Conservation (phyloP, 2,329 filamentous ascomycete genomes). For the Hypomyces rosellus region DNA sequence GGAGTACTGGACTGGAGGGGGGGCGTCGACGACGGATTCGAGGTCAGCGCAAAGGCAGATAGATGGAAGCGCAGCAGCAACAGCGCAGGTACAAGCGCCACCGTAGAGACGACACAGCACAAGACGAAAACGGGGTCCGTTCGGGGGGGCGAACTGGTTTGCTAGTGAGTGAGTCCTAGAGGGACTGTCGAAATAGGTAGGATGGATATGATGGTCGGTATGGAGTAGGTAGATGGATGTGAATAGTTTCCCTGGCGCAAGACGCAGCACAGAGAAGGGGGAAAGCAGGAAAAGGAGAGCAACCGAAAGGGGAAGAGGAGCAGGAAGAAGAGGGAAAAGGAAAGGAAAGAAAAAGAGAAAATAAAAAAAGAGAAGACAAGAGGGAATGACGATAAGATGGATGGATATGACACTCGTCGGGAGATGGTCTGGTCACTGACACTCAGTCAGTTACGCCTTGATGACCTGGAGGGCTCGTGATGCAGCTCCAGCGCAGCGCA, state of each 20-base stretch:
- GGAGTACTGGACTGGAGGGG: neutral
- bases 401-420: slow-evolving; percentile 5
- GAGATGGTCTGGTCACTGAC: neutral
- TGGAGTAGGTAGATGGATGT: neutral
- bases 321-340: slow-evolving; percentile 1
- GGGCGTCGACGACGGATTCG: neutral
- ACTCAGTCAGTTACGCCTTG: slow-evolving; percentile 8
- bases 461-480: slow-evolving; percentile 12
- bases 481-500: slow-evolving; percentile 5
- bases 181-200: too few relatives aligned
- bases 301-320: neutral
- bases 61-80: neutral
- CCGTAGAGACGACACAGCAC: neutral
- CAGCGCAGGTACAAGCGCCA: slow-evolving; percentile 6
- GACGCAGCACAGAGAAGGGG: neutral
- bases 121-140: slow-evolving; percentile 3
- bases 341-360: slow-evolving; percentile 6
- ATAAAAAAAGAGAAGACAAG: slow-evolving; percentile 9
- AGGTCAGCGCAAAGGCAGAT: slow-evolving; percentile 2
- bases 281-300: neutral
- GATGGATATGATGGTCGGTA: neutral
- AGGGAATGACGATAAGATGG: slow-evolving; percentile 10
- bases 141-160: slow-evolving; percentile 6
- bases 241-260: neutral
- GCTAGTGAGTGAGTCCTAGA: too few relatives aligned